Base-by-base conservation (phyloP, 169 alveolate species). In the Plasmodium billcollinsi region DNA sequence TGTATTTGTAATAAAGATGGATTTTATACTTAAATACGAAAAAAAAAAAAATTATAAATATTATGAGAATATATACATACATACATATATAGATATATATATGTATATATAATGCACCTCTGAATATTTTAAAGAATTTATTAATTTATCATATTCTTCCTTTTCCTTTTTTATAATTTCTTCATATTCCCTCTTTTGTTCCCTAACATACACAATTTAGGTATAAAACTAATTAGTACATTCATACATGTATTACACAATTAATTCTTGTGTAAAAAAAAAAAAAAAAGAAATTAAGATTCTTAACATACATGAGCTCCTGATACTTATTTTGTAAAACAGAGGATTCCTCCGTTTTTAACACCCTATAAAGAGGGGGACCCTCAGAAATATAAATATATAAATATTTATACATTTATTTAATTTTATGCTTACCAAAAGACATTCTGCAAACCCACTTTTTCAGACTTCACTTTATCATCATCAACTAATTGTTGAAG, bases 401-500 rank as follows among this genome's bases (percentile, higher is more conserved):
- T 67, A 33, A 24, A 72, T 24, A 33, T 24, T 73, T 63, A 43
- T 8, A 14, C 2, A 11, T 61, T 15, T 49, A 14, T 21, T 8
- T 12, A 8, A 15, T 43, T 33, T 15, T 72, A 3, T 26, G 39
- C 74, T n/a, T 56, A 88, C 94, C 94, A 91, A 74, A 73, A 91
- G 65, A 91, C 49, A 33, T 69, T 91, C 58, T 69, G 86, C 43
- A 50, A 20, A 1, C 94, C 94, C 20, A 85, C 90, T 59, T 88
- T 91, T 45, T 91, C 92, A 9, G 85, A 58, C 73, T 50, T 72
- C n/a, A 91, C 88, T 62, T 74, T 59, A 52, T 91, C 75, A 62
- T 91, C 94, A 73, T 85, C 92, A 39, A 91, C 70, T n/a, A 91
- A 50, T 50, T 73, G 91, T 29, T 91, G 90, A 18, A 91, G 67